Evolutionary conservation across 306 rosid species (phyloP).

Genomic region (Gleditsia sinensis): DNA sequence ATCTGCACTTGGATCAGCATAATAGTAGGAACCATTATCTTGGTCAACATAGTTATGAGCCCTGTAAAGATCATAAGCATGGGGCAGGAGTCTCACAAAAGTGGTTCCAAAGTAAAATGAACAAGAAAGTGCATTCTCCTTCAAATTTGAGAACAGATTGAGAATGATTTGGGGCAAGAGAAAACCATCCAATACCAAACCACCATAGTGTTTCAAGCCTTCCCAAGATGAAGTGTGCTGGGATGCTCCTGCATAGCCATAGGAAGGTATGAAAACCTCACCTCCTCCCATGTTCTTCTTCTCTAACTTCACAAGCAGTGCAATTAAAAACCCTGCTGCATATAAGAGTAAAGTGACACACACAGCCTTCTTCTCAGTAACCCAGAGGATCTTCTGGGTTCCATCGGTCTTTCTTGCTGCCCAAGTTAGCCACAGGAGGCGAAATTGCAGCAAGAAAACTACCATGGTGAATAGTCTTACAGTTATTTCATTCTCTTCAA

Average conservation of each 20-base stretch:
- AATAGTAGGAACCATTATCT: constrained; percentile 17
- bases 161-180: constrained; percentile 55
- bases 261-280: background rate
- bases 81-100: constrained; percentile 44
- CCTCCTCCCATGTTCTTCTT: background rate
- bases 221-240: constrained; percentile 17
- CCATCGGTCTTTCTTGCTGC: constrained; percentile 31
- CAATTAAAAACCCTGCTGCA: constrained; percentile 24
- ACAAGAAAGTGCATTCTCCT: constrained; percentile 35
- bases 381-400: constrained; percentile 30
- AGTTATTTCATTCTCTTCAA: constrained; percentile 43
- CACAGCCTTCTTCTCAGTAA: constrained; percentile 39
- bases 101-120: constrained; percentile 53
- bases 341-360: constrained; percentile 19
- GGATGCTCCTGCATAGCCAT: background rate
- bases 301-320: background rate
- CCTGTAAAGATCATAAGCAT: constrained; percentile 54
- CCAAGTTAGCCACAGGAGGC: constrained; percentile 43
- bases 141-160: constrained; percentile 38
- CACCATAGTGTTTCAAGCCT: constrained; percentile 36
- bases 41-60: constrained; percentile 27
- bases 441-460: constrained; percentile 44
- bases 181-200: constrained; percentile 47
- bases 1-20: constrained; percentile 34
- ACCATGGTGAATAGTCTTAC: constrained; percentile 40